phyloP scores from a whole-genome alignment of 2,329 filamentous ascomycete species.

The Penicillium sp. region DNA sequence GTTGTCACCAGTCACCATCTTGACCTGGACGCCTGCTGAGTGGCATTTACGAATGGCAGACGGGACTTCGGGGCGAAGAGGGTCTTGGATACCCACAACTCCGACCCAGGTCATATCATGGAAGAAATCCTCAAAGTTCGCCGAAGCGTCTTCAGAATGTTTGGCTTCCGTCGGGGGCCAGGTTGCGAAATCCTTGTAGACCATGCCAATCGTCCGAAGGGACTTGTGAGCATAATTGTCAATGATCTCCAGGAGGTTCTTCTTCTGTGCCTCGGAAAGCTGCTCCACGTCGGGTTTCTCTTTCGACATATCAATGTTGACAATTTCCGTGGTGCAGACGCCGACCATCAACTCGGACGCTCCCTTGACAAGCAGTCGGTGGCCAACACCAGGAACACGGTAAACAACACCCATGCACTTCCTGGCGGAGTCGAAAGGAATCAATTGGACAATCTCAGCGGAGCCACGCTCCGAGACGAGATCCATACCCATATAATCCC shows the following conservation, averaged over 20 bases:
- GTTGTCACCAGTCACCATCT: conserved; percentile 73
- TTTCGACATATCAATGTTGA: conserved; percentile 31
- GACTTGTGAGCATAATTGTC: conserved; percentile 54
- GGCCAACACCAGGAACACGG: conserved; percentile 39
- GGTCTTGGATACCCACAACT: conserved; percentile 73
- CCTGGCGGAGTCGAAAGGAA: conserved; percentile 73
- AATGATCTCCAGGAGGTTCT: conserved; percentile 36
- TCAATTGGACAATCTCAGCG: conserved; percentile 63
- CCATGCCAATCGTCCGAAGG: conserved; percentile 71
- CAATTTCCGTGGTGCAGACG: conserved; percentile 35
- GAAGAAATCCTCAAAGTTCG: conserved; percentile 67
- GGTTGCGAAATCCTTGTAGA: conserved; percentile 69
- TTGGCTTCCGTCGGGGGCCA: conserved; percentile 64
- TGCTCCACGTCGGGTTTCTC: conserved; percentile 25
- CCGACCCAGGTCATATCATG: conserved; percentile 71
- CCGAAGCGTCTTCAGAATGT: conserved; percentile 58
- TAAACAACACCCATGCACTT: conserved; percentile 62
- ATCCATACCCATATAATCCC: conserved; percentile 66
- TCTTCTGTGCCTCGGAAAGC: conserved; percentile 29
- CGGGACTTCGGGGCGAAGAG: conserved; percentile 66
- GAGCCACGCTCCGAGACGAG: conserved; percentile 63
- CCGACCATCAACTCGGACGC: conserved; percentile 50
- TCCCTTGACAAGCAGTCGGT: conserved; percentile 51
- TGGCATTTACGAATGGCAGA: conserved; percentile 67
- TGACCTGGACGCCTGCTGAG: conserved; percentile 67